phyloP scores from a whole-genome alignment of 768 basidiomycete species.

The Lentinula detonsa region DNA sequence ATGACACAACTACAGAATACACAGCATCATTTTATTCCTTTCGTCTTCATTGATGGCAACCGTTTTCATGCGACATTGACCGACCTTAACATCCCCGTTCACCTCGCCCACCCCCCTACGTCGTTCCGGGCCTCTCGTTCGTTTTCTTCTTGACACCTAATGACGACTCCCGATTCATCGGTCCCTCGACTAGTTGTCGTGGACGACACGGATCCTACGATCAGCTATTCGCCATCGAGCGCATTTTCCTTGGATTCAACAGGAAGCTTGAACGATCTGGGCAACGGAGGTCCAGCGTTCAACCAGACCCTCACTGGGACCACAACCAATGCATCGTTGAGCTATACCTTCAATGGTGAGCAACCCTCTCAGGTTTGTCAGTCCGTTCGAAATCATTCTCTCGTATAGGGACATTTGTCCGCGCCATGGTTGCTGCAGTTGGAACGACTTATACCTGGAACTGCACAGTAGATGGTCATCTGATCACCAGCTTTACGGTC shows the following conservation, averaged over 20 bases:
- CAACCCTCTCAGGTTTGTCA: background rate
- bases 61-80: background rate
- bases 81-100: background rate
- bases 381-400: background rate
- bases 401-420: background rate
- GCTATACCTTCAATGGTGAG: constrained; percentile 1
- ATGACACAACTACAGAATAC: background rate
- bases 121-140: background rate
- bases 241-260: background rate
- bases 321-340: background rate
- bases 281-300: background rate
- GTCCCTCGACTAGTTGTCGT: constrained; percentile 4
- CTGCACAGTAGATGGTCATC: background rate
- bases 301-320: background rate
- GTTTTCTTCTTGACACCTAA: background rate
- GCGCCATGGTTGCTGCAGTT: background rate
- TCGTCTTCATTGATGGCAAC: background rate
- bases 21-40: background rate
- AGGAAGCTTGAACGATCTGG: background rate
- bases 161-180: background rate
- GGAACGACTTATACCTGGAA: background rate
- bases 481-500: background rate
- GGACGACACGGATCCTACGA: constrained; percentile 3
- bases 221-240: background rate
- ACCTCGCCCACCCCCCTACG: background rate